Conservation (phyloP, 805 yeast species). For the Saccharomyces eubayanus region DNA sequence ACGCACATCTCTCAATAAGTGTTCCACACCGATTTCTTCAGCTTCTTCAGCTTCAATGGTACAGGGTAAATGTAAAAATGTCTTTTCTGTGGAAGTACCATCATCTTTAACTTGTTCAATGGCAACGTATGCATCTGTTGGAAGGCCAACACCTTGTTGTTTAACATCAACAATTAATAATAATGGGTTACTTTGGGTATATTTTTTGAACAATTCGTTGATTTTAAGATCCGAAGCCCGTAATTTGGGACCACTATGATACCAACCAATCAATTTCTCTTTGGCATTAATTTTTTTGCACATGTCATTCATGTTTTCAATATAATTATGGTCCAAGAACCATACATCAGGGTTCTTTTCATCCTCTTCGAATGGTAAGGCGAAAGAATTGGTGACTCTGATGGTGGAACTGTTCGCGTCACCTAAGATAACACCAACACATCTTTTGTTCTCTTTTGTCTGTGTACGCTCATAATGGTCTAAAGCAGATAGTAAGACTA, state of each 20-base stretch:
- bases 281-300: constrained; percentile 95
- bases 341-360: constrained; percentile 85
- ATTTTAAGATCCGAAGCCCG: constrained; percentile 82
- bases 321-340: constrained; percentile 94
- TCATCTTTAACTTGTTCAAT: constrained; percentile 94
- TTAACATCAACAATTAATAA: constrained; percentile 85
- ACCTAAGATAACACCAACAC: constrained; percentile 90
- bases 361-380: constrained; percentile 97
- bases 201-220: constrained; percentile 80
- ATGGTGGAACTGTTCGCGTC: constrained; percentile 49
- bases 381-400: constrained; percentile 85
- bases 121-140: constrained; percentile 91
- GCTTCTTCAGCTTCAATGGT: constrained; percentile 96
- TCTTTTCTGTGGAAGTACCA: constrained; percentile 85
- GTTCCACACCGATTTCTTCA: constrained; percentile 98
- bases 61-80: constrained; percentile 89
- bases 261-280: constrained; percentile 97
- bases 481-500: constrained; percentile 86
- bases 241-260: constrained; percentile 93
- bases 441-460: constrained; percentile 66
- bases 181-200: constrained; percentile 58
- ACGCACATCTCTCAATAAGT: constrained; percentile 82
- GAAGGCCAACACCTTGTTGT: constrained; percentile 75
- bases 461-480: constrained; percentile 91
- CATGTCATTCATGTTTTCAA: constrained; percentile 96